Evolutionary conservation across 2,329 filamentous ascomycete species (phyloP).

Genomic region (Epichloe typhina): DNA sequence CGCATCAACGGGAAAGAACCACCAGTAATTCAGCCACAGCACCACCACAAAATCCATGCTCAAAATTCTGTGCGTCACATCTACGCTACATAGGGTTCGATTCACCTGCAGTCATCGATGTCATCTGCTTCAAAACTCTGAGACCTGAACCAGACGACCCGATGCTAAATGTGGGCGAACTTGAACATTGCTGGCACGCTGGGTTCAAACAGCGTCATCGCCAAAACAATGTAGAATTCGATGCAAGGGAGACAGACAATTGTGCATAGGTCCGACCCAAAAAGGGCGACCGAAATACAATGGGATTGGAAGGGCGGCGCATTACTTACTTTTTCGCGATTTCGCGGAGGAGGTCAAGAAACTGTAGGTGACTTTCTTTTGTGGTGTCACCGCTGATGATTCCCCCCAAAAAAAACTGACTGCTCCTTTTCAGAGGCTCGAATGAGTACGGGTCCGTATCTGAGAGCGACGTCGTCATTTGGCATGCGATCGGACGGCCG

Average conservation of each 20-base stretch:
- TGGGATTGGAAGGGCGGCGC: background rate
- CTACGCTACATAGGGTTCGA: slow-evolving; percentile 3
- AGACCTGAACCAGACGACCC: background rate
- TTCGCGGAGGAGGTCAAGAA: too few species aligned
- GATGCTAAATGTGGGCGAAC: background rate
- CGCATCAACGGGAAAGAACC: background rate
- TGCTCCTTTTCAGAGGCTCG: too few species aligned
- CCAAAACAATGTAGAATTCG: background rate
- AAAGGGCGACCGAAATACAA: background rate
- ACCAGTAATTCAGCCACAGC: background rate
- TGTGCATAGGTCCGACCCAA: background rate
- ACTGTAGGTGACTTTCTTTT: too few species aligned
- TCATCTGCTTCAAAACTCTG: background rate
- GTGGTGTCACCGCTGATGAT: too few species aligned
- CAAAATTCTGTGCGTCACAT: background rate
- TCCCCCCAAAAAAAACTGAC: too few species aligned
- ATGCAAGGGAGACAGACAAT: background rate
- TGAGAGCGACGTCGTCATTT: background rate
- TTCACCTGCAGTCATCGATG: slow-evolving; percentile 12
- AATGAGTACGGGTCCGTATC: too few species aligned
- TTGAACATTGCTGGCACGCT: background rate
- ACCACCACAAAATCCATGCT: background rate
- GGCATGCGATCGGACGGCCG: background rate
- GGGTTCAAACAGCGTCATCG: background rate
- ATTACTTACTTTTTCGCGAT: too few species aligned